Evolutionary conservation across 1,284 basidiomycete genomes (phyloP), one percentile per base, ranked within the genome.

Genomic region (Porogramme epimiltina): DNA sequence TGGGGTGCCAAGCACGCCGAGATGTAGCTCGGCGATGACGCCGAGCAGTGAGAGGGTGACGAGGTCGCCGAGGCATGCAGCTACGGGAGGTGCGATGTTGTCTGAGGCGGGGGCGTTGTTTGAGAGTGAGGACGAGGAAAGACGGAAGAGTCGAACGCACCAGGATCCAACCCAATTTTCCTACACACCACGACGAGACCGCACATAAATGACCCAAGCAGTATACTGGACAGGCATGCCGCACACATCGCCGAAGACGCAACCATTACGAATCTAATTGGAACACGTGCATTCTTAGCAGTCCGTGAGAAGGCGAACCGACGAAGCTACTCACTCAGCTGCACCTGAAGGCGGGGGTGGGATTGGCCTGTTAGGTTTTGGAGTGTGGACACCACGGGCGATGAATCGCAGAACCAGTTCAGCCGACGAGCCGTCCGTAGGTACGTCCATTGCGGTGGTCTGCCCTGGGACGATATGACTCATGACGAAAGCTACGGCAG

Each of bases 201-300:
- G 64, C 90, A 94, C 93, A 98, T 97, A 71, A 98, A 97, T 1
- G 88, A 90, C 2, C 96, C 96, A 1, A 98, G 80, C 2, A 95
- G 66, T 2, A 91, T 72, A 51, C 88, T 87, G 15, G 90, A 92
- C 20, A 94, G 66, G 43, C 88, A 89, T 0, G 95, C 89, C 0
- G 95, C 85, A 10, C 91, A 81, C 91, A 97, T 96, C 0, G 92
- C 84, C 0, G 94, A 91, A 5, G 92, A 87, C 0, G 95, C 83
- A 15, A 98, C 90, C 75, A 96, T 87, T 51, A 90, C 74, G 54
- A 96, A 81, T 54, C 88, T 91, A 59, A 42, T 37, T 6, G 34
- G 31, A 2, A 26, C 10, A 20, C 9, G 22, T 23, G 36, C 5
- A 40, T 16, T 24, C n/a, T n/a, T n/a, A n/a, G n/a, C n/a, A n/a